Evolutionary conservation across 2,329 filamentous ascomycete genomes (phyloP).

Genomic region (Colletotrichum caudatum): DNA sequence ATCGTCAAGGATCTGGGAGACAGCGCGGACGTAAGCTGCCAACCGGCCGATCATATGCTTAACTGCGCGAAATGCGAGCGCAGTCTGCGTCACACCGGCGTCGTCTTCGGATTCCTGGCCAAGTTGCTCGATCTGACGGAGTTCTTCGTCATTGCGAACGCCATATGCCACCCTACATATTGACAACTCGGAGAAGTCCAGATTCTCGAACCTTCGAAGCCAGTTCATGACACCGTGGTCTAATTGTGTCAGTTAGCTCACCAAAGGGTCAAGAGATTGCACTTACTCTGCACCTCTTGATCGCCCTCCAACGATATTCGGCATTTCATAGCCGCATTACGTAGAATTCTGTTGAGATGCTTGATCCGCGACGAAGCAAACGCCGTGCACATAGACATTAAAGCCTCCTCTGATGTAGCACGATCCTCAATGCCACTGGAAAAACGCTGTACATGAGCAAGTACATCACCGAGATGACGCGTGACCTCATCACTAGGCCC

Average conservation of each 20-base stretch:
- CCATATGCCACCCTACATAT: neutral
- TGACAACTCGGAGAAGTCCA: neutral
- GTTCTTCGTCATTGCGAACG: conserved; percentile 26
- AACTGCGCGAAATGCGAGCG: conserved; percentile 46
- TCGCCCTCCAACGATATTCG: neutral
- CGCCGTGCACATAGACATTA: neutral
- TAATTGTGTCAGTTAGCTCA: neutral
- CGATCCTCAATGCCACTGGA: neutral
- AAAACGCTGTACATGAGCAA: conserved; percentile 41
- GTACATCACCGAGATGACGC: conserved; percentile 48
- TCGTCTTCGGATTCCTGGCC: conserved; percentile 3
- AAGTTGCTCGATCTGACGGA: conserved; percentile 20
- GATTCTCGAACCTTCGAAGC: neutral
- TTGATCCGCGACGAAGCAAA: conserved; percentile 46
- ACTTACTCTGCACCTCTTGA: neutral
- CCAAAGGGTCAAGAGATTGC: neutral
- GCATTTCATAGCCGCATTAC: conserved; percentile 40
- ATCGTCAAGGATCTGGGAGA: conserved; percentile 53
- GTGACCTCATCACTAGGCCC: conserved; percentile 42
- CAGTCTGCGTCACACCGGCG: neutral
- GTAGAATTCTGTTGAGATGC: conserved; percentile 43
- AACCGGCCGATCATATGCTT: conserved; percentile 60
- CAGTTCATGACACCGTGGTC: neutral
- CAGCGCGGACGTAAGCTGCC: conserved; percentile 56
- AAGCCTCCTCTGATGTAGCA: neutral